Evolutionary conservation across 2,329 filamentous ascomycete genomes (phyloP), one percentile per base, ranked within the genome.

Genomic region (Graphilbum sp.): DNA sequence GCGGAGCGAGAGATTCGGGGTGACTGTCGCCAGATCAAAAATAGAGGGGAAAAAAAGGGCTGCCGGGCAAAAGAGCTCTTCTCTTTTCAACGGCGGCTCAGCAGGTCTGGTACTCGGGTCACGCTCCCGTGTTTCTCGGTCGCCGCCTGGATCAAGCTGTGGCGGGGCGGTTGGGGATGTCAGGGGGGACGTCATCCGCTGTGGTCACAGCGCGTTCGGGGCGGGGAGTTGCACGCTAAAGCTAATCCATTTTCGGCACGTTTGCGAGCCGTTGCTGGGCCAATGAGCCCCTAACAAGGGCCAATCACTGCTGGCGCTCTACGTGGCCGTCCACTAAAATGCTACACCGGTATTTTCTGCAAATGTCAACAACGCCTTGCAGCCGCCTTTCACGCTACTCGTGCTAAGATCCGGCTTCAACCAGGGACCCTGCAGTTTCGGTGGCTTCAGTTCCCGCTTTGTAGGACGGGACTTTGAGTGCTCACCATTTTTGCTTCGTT

Each of bases 111-210:
- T n/a, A n/a, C n/a, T n/a, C n/a, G n/a, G n/a, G n/a, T n/a, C n/a
- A n/a, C n/a, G n/a, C n/a, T n/a, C n/a, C n/a, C n/a, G n/a, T n/a
- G n/a, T n/a, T n/a, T n/a, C n/a, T n/a, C n/a, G n/a, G n/a, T n/a
- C n/a, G n/a, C n/a, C n/a, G n/a, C n/a, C n/a, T n/a, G n/a, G n/a
- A n/a, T n/a, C 5, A 15, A 15, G 27, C 27, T 12, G 23, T 19
- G 23, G 38, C 27, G 38, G 32, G 32, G 37, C 32, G 31, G 20
- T n/a, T n/a, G n/a, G n/a, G n/a, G n/a, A n/a, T n/a, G n/a, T n/a
- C n/a, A n/a, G n/a, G n/a, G 19, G 1, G 13, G 17, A 39, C 38
- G 38, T 39, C 38, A 39, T 39, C 16, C 17, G 31, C 24, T 27
- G 16, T 15, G 29, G 35, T 30, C 35, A 30, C 35, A 32, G 29